Conservation (phyloP, 2,329 filamentous ascomycete genomes). For the Parastagonospora avenae region DNA sequence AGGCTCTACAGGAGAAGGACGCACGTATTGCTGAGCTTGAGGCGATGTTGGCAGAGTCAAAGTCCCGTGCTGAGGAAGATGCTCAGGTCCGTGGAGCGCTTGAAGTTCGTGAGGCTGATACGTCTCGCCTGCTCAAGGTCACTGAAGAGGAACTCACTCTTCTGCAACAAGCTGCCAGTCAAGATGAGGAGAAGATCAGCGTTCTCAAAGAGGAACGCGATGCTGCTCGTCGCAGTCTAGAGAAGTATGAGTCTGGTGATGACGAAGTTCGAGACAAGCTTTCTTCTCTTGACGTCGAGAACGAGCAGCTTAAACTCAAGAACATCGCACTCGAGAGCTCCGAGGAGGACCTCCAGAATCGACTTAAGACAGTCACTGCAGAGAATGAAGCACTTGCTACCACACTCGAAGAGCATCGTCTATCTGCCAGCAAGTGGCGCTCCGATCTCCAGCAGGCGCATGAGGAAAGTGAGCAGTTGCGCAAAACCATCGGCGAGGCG, state of each 20-base stretch:
- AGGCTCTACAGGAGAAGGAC: slow-evolving; percentile 40
- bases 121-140: slow-evolving; percentile 51
- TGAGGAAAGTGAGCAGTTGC: slow-evolving; percentile 68
- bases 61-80: slow-evolving; percentile 46
- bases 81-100: slow-evolving; percentile 49
- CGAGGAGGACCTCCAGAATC: slow-evolving; percentile 57
- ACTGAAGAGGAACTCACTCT: slow-evolving; percentile 57
- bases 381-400: slow-evolving; percentile 66
- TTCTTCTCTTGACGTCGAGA: slow-evolving; percentile 60
- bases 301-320: slow-evolving; percentile 60
- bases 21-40: slow-evolving; percentile 43
- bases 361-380: slow-evolving; percentile 58
- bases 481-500: slow-evolving; percentile 73
- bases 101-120: slow-evolving; percentile 53
- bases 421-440: slow-evolving; percentile 64
- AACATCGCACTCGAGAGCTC: slow-evolving; percentile 37
- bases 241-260: slow-evolving; percentile 40
- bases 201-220: slow-evolving; percentile 52
- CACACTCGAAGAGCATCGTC: slow-evolving; percentile 68
- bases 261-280: slow-evolving; percentile 58
- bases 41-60: slow-evolving; percentile 40
- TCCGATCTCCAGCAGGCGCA: slow-evolving; percentile 61
- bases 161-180: slow-evolving; percentile 49
- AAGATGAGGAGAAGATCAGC: slow-evolving; percentile 50
- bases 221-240: slow-evolving; percentile 46